A percentile compares a stretch with the other conserved stretches of the same genome.
These are phyloP conservation scores for Phoma sp. DNA, from an alignment of 2,329 filamentous ascomycete genomes.

Conservation along the genomic window DNA sequence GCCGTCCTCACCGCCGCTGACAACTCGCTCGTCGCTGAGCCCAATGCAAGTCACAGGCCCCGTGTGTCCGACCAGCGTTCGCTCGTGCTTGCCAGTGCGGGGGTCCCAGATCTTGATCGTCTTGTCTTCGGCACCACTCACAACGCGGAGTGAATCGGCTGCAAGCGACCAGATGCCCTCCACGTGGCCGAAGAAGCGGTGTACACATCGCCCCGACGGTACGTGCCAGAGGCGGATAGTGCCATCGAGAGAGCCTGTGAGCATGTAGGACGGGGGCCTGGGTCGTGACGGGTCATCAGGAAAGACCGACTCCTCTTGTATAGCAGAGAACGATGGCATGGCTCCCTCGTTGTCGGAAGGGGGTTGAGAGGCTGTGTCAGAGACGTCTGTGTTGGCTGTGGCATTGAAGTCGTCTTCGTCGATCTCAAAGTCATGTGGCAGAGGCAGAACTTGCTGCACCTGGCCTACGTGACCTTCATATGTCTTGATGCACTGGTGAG, in stretches of 20 bases:
- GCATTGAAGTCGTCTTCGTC: constrained; percentile 71
- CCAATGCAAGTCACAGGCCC: constrained; percentile 94
- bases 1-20: constrained; percentile 91
- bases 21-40: constrained; percentile 86
- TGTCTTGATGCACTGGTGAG: constrained; percentile 74
- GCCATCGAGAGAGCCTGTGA: constrained; percentile 89
- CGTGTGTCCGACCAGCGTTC: constrained; percentile 88
- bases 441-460: constrained; percentile 86
- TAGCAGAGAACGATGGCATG: constrained; percentile 12
- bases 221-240: constrained; percentile 95
- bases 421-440: constrained; percentile 88
- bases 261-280: constrained; percentile 85
- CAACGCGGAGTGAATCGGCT: constrained; percentile 85
- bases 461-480: constrained; percentile 94
- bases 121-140: constrained; percentile 89
- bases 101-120: constrained; percentile 98
- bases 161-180: constrained; percentile 95
- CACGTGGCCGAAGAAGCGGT: constrained; percentile 95
- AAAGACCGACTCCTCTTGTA: constrained; percentile 60
- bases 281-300: constrained; percentile 68
- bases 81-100: constrained; percentile 86
- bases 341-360: constrained; percentile 32
- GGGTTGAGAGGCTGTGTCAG: constrained; percentile 45
- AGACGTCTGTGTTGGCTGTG: constrained; percentile 62
- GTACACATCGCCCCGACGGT: constrained; percentile 78